Conservation (phyloP, 2,329 filamentous ascomycete species). For the Beauveria varroae region DNA sequence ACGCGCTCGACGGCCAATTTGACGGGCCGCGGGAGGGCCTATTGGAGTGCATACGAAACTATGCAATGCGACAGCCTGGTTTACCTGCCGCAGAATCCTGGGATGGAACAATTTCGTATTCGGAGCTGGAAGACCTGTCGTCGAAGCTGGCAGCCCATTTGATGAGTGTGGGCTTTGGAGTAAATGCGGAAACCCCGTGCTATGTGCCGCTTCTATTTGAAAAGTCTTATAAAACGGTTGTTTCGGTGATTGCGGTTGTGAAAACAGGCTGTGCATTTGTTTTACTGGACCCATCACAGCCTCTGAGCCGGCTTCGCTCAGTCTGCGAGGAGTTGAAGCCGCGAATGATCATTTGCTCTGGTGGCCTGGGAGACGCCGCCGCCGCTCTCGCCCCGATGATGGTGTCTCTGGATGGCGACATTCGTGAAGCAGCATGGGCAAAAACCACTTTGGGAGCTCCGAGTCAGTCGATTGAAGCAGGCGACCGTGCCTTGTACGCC, state of each 20-base stretch:
- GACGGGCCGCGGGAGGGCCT: no score
- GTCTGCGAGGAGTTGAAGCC: background rate
- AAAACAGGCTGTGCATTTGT: conserved; percentile 19
- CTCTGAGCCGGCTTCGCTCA: background rate
- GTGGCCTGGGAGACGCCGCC: background rate
- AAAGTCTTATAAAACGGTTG: conserved; percentile 18
- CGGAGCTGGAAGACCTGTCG: no score
- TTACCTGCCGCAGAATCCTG: no score
- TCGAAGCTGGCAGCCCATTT: no score
- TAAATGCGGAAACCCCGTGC: no score
- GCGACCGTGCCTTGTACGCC: background rate
- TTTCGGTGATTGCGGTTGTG: conserved; percentile 20
- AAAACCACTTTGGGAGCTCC: background rate
- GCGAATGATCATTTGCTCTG: background rate
- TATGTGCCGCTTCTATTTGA: conserved; percentile 11
- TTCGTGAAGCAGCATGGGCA: background rate
- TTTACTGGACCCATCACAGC: background rate
- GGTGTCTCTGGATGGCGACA: background rate
- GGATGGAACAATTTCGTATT: no score
- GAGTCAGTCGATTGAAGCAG: background rate
- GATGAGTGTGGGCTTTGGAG: no score
- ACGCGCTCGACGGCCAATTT: no score
- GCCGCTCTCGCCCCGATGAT: background rate
- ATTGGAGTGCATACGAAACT: no score
- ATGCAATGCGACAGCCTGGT: no score